Conservation (phyloP, 176 grass and related monocot species). For the Secale cereale region DNA sequence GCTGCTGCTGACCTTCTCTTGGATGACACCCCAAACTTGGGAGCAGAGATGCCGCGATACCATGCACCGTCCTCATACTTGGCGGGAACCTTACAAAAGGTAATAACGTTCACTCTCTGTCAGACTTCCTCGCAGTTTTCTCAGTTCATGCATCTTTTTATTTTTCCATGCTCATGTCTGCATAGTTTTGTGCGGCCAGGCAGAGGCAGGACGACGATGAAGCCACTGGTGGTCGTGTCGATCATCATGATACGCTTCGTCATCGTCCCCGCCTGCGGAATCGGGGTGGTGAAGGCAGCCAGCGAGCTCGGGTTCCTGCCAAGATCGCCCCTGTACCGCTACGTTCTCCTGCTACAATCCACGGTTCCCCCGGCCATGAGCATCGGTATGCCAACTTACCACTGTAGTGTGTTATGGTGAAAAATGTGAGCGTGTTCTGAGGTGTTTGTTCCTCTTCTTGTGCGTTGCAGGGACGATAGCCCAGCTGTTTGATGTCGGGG, state of each 20-base stretch:
- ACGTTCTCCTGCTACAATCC: slow-evolving; percentile 57
- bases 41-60: slow-evolving; percentile 54
- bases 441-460: too few relatives aligned
- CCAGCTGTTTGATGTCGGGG: slow-evolving; percentile 51
- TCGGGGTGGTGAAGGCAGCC: slow-evolving; percentile 43
- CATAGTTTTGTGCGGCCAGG: neutral
- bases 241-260: slow-evolving; percentile 39
- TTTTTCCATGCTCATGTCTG: neutral
- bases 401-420: too few relatives aligned
- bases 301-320: slow-evolving; percentile 54
- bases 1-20: neutral
- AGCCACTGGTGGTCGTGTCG: slow-evolving; percentile 1
- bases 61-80: slow-evolving; percentile 60
- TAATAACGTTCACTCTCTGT: neutral
- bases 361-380: slow-evolving; percentile 61
- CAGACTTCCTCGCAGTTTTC: neutral
- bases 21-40: neutral
- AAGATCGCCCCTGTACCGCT: slow-evolving; percentile 49
- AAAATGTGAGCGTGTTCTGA: too few relatives aligned
- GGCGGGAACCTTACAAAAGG: slow-evolving; percentile 64
- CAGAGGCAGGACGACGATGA: slow-evolving; percentile 21
- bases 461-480: slow-evolving; percentile 52
- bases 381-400: slow-evolving; percentile 22
- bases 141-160: too few relatives aligned
- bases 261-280: slow-evolving; percentile 45